phyloP scores from a whole-genome alignment of 495 filamentous ascomycete genomes.

The Podospora anserina region DNA sequence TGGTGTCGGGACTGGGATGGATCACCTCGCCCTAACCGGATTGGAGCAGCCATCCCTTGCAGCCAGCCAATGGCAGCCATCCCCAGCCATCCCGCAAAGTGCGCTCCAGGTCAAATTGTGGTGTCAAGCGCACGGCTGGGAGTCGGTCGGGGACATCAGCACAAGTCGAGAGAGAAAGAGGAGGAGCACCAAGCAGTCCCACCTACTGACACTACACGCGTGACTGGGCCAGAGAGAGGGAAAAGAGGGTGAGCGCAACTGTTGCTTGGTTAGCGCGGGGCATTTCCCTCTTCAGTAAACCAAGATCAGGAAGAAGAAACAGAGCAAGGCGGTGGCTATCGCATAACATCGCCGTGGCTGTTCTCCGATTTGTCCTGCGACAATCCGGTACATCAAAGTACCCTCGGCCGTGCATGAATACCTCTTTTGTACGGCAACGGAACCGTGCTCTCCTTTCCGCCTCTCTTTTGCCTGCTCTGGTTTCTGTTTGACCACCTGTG shows the following conservation, averaged over 20 bases:
- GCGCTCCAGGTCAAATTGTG: conserved; percentile 15
- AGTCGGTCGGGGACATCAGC: neutral
- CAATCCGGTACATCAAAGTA: conserved; percentile 16
- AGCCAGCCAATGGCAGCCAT: conserved; percentile 37
- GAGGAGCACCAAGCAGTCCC: neutral
- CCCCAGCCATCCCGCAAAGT: conserved; percentile 46
- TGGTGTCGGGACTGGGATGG: conserved; percentile 17
- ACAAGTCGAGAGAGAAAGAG: conserved; percentile 5
- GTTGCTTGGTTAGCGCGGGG: neutral
- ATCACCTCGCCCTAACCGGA: conserved; percentile 21
- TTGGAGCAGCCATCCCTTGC: conserved; percentile 18
- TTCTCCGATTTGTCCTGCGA: conserved; percentile 3
- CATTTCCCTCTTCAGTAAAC: neutral
- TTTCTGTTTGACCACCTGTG: conserved; percentile 29
- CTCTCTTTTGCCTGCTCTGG: conserved; percentile 24
- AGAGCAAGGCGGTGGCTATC: neutral
- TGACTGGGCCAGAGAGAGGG: neutral
- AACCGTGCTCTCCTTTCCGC: conserved; percentile 14
- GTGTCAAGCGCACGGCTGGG: conserved; percentile 12
- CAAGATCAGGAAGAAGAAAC: conserved; percentile 1
- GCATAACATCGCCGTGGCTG: neutral
- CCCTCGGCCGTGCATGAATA: conserved; percentile 35
- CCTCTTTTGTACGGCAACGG: conserved; percentile 18
- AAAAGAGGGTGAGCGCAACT: neutral
- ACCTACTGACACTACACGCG: neutral